A percentile compares a stretch with the other conserved stretches of the same genome.
These are phyloP conservation scores for Penicillium hesseltinei DNA, from an alignment of 2,329 filamentous ascomycete species.

Conservation along the genomic window DNA sequence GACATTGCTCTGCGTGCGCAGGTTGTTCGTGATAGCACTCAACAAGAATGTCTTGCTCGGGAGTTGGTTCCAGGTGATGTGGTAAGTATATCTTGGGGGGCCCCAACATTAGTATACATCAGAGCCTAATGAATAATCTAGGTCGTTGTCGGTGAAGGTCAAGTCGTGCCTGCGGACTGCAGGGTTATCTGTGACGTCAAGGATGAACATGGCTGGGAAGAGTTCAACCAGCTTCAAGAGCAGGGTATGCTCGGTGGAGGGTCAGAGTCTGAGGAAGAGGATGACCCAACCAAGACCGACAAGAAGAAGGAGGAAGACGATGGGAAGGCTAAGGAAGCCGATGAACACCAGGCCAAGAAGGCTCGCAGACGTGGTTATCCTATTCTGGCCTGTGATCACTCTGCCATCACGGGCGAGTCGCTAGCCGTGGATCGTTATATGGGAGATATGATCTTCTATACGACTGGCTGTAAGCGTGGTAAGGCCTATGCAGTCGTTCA, in stretches of 20 bases:
- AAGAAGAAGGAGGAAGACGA: slow-evolving; percentile 47
- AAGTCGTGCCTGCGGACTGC: slow-evolving; percentile 67
- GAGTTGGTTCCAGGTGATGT: slow-evolving; percentile 77
- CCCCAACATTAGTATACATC: background rate
- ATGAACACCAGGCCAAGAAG: slow-evolving; percentile 14
- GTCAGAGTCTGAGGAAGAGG: slow-evolving; percentile 53
- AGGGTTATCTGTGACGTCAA: slow-evolving; percentile 72
- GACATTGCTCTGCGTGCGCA: slow-evolving; percentile 73
- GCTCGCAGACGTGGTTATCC: slow-evolving; percentile 54
- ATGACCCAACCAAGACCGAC: slow-evolving; percentile 53
- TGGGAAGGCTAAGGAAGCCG: slow-evolving; percentile 10
- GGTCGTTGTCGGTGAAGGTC: slow-evolving; percentile 69
- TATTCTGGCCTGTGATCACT: slow-evolving; percentile 72
- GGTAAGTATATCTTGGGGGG: slow-evolving; percentile 47
- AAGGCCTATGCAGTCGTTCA: slow-evolving; percentile 70
- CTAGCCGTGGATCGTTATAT: slow-evolving; percentile 67
- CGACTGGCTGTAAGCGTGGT: slow-evolving; percentile 76
- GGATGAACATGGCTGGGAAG: slow-evolving; percentile 64
- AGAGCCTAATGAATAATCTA: slow-evolving; percentile 32
- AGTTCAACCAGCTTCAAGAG: slow-evolving; percentile 63
- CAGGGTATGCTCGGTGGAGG: slow-evolving; percentile 57
- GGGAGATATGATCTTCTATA: slow-evolving; percentile 74
- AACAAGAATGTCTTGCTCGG: slow-evolving; percentile 65
- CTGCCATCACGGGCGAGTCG: slow-evolving; percentile 76
- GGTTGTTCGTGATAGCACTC: slow-evolving; percentile 64